Percentiles rank a stretch among this genome's conserved stretches.
Evolutionary conservation across 768 basidiomycete genomes (phyloP).

Genomic region (Serpula lacrymans): DNA sequence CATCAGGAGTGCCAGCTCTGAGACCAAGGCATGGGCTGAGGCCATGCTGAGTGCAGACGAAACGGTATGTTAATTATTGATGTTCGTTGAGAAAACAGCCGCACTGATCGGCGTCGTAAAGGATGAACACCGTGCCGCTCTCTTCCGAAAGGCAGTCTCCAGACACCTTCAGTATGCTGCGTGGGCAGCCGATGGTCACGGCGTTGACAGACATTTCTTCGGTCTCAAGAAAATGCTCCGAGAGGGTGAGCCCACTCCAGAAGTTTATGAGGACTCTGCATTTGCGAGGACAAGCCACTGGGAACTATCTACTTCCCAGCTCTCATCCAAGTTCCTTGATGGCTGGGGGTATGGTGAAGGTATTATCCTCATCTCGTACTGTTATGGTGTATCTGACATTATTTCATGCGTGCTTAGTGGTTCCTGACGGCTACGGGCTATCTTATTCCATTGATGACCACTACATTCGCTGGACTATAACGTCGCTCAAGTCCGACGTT

Average conservation of each 20-base stretch:
- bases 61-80: constrained; percentile 37
- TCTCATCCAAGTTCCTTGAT: constrained; percentile 77
- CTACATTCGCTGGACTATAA: constrained; percentile 89
- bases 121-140: constrained; percentile 54
- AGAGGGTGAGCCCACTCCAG: constrained; percentile 70
- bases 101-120: constrained; percentile 17
- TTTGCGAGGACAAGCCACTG: constrained; percentile 76
- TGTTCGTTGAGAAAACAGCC: not conserved
- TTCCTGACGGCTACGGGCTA: constrained; percentile 87
- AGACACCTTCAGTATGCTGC: constrained; percentile 84
- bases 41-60: constrained; percentile 70
- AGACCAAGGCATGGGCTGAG: constrained; percentile 83
- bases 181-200: constrained; percentile 93
- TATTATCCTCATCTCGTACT: constrained; percentile 29
- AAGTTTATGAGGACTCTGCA: constrained; percentile 70
- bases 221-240: constrained; percentile 82
- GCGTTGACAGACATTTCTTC: constrained; percentile 94
- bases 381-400: not conserved
- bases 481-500: constrained; percentile 56
- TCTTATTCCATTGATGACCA: constrained; percentile 86
- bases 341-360: constrained; percentile 99
- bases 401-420: constrained; percentile 52
- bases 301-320: constrained; percentile 90
- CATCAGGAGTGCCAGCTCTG: constrained; percentile 78
- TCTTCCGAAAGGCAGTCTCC: constrained; percentile 74